Base-by-base conservation (phyloP, 768 basidiomycete genomes). In the Tylopilus sp. region DNA sequence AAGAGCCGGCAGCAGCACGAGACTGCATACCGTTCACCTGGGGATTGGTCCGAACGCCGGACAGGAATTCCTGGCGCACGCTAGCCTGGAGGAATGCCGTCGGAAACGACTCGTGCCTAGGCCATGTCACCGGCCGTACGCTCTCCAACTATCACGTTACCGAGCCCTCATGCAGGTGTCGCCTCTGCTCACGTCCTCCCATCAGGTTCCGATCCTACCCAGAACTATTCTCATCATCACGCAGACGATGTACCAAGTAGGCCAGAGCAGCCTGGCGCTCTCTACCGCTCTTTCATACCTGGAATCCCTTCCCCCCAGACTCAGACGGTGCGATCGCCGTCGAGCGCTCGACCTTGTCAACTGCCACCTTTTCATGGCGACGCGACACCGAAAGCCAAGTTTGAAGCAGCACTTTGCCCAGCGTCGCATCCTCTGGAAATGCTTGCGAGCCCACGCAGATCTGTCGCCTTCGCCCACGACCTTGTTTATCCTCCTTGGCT, bases 381-480 rank as follows among this genome's bases (percentile, higher is more conserved):
- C 51, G 13, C 63, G 58, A 31, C 51, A 68, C 65, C 48, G 61
- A 61, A 56, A 68, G 64, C 52, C 58, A 25, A 75, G 79, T 30
- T 61, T 82, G 40, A 63, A 70, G 30, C 73, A 64, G 35, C 75
- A 81, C 57, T 76, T 73, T 58, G 62, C 72, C 26, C 68, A 71
- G 45, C 76, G 76, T 36, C 70, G 71, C 54, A 71, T 70, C 17
- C 69, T 86, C 48, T 58, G 71, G 40, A 68, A 69, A 20, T 66
- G 86, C 20, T 59, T 85, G 40, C 63, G 59, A 26, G 55, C 75
- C 42, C 78, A 84, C 60, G 73, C 74, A 15, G 66, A 67, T 40
- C 62, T 90, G 21, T 71, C 62, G 23, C 87, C 88, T 17, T 81
- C 76, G 38, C 69, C 84, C 21, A 74, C 72, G 18, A 87, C 86